Conservation (phyloP, 805 yeast genomes). For the Henningerozyma blattae region DNA sequence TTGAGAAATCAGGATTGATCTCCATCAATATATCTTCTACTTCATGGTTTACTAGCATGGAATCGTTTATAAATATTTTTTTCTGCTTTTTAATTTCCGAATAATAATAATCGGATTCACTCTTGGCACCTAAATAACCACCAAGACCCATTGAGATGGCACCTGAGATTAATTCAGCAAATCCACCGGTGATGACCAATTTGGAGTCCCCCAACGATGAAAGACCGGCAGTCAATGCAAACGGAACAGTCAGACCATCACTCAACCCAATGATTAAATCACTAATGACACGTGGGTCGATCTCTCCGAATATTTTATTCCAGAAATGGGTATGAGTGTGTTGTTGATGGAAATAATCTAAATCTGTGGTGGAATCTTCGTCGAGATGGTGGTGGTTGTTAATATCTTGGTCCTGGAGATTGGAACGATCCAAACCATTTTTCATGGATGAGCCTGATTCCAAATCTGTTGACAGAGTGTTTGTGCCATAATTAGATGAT, state of each 20-base stretch:
- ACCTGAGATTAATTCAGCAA: constrained; percentile 93
- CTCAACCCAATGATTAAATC: constrained; percentile 86
- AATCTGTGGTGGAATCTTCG: too few species aligned
- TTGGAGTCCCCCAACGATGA: constrained; percentile 79
- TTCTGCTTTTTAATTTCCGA: constrained; percentile 64
- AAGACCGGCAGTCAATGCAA: constrained; percentile 91
- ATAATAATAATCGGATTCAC: constrained; percentile 65
- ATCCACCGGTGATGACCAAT: constrained; percentile 90
- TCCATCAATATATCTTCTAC: constrained; percentile 71
- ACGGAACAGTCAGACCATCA: constrained; percentile 93
- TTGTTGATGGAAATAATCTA: neutral
- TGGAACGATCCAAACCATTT: too few species aligned
- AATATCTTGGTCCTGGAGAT: too few species aligned
- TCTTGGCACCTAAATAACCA: constrained; percentile 86
- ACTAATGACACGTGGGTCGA: constrained; percentile 86
- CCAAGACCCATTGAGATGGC: constrained; percentile 97
- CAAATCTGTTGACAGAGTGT: too few species aligned
- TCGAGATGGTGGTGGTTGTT: too few species aligned
- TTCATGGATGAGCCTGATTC: too few species aligned
- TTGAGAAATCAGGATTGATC: constrained; percentile 42
- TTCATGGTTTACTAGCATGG: constrained; percentile 57
- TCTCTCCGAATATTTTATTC: constrained; percentile 33
- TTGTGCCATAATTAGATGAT: too few species aligned
- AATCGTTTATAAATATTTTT: constrained; percentile 49
- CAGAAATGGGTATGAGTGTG: neutral